These are phyloP conservation scores for Xylariaceae sp. DNA, from an alignment of 2,329 filamentous ascomycete species.

Conservation along the genomic window DNA sequence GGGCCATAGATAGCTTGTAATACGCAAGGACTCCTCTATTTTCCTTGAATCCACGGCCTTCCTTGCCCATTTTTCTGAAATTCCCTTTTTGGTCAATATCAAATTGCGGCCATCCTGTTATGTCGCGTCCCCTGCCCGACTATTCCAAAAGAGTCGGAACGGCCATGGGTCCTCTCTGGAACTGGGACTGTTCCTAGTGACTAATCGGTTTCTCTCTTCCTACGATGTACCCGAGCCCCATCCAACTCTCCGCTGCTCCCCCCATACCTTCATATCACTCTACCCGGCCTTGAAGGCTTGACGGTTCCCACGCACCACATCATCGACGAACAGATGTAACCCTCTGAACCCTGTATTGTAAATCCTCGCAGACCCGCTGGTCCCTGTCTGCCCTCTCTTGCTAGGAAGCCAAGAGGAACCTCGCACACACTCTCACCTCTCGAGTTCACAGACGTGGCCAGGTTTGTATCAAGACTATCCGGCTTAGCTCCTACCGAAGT, in stretches of 20 bases:
- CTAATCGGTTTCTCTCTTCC: slow-evolving; percentile 36
- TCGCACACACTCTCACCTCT: slow-evolving; percentile 39
- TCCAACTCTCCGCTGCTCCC: slow-evolving; percentile 33
- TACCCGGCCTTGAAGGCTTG: slow-evolving; percentile 38
- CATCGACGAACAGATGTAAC: slow-evolving; percentile 47
- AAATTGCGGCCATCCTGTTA: slow-evolving; percentile 38
- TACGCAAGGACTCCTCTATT: slow-evolving; percentile 19
- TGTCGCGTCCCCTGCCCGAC: slow-evolving; percentile 33
- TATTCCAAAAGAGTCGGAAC: slow-evolving; percentile 36
- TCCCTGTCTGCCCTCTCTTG: slow-evolving; percentile 35
- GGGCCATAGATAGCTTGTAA: slow-evolving; percentile 21
- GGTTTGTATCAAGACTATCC: slow-evolving; percentile 52
- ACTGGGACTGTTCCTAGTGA: slow-evolving; percentile 37
- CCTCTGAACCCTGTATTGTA: slow-evolving; percentile 40
- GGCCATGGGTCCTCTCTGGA: slow-evolving; percentile 31
- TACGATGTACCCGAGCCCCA: slow-evolving; percentile 29
- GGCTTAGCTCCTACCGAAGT: slow-evolving; percentile 55
- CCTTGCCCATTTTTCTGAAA: slow-evolving; percentile 17
- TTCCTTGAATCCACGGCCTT: slow-evolving; percentile 22
- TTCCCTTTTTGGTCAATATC: slow-evolving; percentile 33
- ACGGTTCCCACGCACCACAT: slow-evolving; percentile 40
- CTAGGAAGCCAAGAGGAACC: slow-evolving; percentile 43
- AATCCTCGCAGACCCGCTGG: slow-evolving; percentile 41
- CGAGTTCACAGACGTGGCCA: slow-evolving; percentile 37
- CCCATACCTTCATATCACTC: slow-evolving; percentile 37